Base-by-base conservation (phyloP, 73 alveolate species). In the Paramecium biaurelia region DNA sequence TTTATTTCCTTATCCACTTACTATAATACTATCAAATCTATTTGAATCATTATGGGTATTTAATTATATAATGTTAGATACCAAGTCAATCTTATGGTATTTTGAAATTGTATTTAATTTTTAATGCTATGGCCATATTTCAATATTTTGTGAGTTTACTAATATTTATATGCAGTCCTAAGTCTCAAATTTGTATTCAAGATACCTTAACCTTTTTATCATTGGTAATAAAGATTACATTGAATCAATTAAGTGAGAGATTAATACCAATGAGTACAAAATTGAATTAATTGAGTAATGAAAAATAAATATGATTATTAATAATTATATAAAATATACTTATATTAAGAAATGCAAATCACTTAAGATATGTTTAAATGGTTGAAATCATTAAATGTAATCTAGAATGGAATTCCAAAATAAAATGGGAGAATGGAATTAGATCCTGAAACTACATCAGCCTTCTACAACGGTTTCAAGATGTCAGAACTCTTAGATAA, bases 1-100 rank as follows among this genome's bases (percentile, higher is more conserved):
- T 23, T 79, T 79, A 79, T 26, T 18, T 9, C 90, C 90, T 79
- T 79, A 79, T 79, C 90, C 90, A 24, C 18, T 79, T 21, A 34
- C 72, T 11, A 79, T 79, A 42, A 43, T 79, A 42, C 10, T 79
- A 14, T 41, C 90, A 0, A 79, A 79, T 43, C 7, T 79, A 20
- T 47, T 79, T 43, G 90, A 47, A 47, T 79, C 90, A 43, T 23
- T 79, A 4, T 79, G 90, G 90, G 90, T 79, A 79, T 67, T 23
- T 53, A 18, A 53, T 53, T 2, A 53, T 53, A 18, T 53, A 1
- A 15, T 47, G 18, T 32, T 21, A 63, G 84, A 63, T 63, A 23
- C 84, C 84, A 3, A 63, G 84, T 63, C 28, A 63, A 63, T 72
- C 86, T 5, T 72, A 72, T 34, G 86, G 86, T 34, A 72, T 72